Percentiles rank a stretch among this genome's conserved stretches.
Conservation (phyloP, 139 green algal species). For the Chlamydomonas schloesseri region DNA sequence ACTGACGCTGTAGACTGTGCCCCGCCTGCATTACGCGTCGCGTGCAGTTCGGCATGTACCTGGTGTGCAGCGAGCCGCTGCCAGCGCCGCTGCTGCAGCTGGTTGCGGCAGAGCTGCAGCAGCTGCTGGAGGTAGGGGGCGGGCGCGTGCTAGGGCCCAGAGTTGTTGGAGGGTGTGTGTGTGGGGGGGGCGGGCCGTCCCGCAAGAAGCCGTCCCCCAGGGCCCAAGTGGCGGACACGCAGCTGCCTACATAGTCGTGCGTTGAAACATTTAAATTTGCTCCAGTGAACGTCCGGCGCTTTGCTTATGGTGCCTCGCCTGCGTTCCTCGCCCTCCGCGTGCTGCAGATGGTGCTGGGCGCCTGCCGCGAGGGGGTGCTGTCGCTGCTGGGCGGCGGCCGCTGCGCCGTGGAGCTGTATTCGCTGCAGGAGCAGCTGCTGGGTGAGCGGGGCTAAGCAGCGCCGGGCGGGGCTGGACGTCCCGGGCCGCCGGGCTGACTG, state of each 20-base stretch:
- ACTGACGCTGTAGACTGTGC: not conserved
- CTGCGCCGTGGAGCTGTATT: conserved; percentile 18
- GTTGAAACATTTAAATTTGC: not conserved
- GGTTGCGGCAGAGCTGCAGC: conserved; percentile 11
- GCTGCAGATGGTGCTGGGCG: conserved; percentile 26
- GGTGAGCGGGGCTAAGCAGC: not conserved
- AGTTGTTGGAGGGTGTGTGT: not conserved
- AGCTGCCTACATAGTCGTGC: too few species aligned
- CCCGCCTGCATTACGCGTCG: too few species aligned
- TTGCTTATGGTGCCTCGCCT: too few species aligned
- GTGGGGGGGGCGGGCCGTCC: too few species aligned
- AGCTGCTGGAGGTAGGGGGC: conserved; percentile 28
- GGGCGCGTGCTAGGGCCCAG: not conserved
- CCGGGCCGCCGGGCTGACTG: too few species aligned
- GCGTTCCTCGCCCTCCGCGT: too few species aligned
- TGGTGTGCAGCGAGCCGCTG: conserved; percentile 10
- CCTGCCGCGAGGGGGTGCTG: not conserved
- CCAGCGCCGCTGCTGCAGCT: not conserved
- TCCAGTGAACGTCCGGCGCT: too few species aligned
- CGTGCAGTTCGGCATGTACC: conserved; percentile 3
- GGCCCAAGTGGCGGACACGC: too few species aligned
- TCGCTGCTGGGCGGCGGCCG: conserved; percentile 5
- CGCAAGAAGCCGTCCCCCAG: too few species aligned
- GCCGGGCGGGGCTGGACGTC: too few species aligned
- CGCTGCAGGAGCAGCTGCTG: conserved; percentile 16